Base-by-base conservation (phyloP, 108 stramenopile genomes). In the Cyclotella distinguenda region DNA sequence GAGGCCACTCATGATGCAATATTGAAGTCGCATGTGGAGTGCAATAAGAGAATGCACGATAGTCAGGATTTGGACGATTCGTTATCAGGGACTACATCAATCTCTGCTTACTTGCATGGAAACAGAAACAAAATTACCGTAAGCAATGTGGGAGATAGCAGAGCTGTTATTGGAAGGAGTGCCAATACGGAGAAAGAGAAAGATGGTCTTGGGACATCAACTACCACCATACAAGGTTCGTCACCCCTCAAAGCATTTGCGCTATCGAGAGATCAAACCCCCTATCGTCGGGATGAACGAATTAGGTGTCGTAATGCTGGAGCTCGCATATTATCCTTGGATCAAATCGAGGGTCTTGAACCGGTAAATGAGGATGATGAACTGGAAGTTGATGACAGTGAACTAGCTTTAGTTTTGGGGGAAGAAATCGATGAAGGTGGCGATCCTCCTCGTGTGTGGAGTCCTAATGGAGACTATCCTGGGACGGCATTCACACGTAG, bases 121-220 rank as follows among this genome's bases (percentile, higher is more conserved):
- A 63, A 83, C 39, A 55, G 82, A 19, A 90, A 90, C 61, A 72
- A 84, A 36, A 76, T 99, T 23, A 89, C 90, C 48, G 82, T 97
- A 43, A 87, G 87, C 62, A 99, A 99, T 69, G 99, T 98, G 1
- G 99, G 99, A 21, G 97, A 97, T 72, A 90, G 89, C 56, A 86
- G 96, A 6, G 93, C 96, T 19, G 89, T 99, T 44, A 48, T 98
- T 34, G 94, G 95, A 52, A 80, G 80, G 71, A 44, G 47, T 23
- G 44, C 68, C 0, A 49, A 32, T 25, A 42, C 40, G 43, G 43
- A 53, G 47, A 45, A 34, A 36, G 12, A 27, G 10, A 35, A 48
- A 51, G 54, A 39, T 39, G 51, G 62, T 40, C 23, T 0, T 27
- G 40, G 11, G 3, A 26, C 59, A 12, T 23, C 25, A 21, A 19